These are phyloP conservation scores for Mortierella sp. DNA, from an alignment of 371 early-diverging fungal species.

Conservation along the genomic window DNA sequence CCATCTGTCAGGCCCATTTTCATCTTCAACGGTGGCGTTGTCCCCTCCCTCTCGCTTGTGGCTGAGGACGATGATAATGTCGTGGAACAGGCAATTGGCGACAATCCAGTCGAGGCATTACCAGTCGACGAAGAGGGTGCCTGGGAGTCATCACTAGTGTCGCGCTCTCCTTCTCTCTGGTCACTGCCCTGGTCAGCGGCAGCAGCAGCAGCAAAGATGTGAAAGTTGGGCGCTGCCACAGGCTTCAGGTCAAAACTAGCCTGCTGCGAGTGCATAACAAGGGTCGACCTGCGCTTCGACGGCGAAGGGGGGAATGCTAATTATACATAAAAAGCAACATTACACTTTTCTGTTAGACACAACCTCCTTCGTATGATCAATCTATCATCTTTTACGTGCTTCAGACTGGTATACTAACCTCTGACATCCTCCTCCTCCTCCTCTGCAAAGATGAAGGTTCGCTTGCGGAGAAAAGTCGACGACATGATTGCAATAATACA, in stretches of 20 bases:
- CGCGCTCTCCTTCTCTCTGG: background rate
- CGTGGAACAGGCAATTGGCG: background rate
- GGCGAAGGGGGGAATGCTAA: constrained; percentile 27
- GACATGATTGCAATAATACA: constrained; percentile 21
- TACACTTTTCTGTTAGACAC: background rate
- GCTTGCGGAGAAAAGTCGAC: constrained; percentile 33
- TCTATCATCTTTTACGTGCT: background rate
- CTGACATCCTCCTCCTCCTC: constrained; percentile 21
- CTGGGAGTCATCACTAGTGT: background rate
- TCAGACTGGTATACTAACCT: constrained; percentile 5
- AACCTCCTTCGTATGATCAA: background rate
- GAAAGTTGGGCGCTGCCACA: constrained; percentile 24
- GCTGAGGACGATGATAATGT: background rate
- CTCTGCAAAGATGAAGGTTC: constrained; percentile 35
- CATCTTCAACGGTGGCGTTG: constrained; percentile 8
- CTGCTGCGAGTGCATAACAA: constrained; percentile 13
- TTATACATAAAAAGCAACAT: background rate
- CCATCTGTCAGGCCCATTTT: constrained; percentile 6
- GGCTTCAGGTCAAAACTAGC: background rate
- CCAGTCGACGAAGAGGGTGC: background rate
- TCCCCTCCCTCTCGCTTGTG: background rate
- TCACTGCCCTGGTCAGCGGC: no score
- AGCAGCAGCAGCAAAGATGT: background rate
- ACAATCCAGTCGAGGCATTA: background rate
- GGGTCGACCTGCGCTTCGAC: constrained; percentile 30